Evolutionary conservation across 495 filamentous ascomycete species (phyloP).

Genomic region (Penicillium ochrochloron): DNA sequence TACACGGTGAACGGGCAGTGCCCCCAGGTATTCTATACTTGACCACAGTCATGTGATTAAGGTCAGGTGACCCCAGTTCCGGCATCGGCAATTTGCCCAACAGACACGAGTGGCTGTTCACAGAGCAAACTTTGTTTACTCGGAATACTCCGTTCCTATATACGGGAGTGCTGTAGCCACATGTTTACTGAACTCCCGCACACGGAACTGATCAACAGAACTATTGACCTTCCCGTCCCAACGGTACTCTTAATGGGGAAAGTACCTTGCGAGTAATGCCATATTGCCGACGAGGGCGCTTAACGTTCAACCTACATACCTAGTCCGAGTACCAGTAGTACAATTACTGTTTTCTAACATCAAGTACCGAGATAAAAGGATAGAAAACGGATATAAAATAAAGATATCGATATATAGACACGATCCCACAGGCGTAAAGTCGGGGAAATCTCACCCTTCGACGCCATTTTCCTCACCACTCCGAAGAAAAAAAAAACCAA

Average conservation of each 20-base stretch:
- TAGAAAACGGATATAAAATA: slow-evolving; percentile 8
- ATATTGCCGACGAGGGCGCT: not conserved
- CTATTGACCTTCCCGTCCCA: slow-evolving; percentile 1
- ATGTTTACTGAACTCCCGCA: not conserved
- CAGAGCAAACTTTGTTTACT: not conserved
- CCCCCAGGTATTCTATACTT: slow-evolving; percentile 6
- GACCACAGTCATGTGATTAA: slow-evolving; percentile 13
- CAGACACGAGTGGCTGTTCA: not conserved
- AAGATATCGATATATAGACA: slow-evolving; percentile 29
- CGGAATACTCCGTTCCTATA: not conserved
- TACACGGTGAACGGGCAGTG: not conserved
- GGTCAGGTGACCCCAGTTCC: slow-evolving; percentile 24
- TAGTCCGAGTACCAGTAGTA: not conserved
- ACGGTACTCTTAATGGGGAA: not conserved
- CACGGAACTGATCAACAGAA: not conserved
- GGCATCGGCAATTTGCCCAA: slow-evolving; percentile 6
- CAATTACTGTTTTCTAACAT: not conserved
- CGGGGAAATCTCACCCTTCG: slow-evolving; percentile 21
- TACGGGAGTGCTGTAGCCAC: not conserved
- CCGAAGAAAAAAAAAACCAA: slow-evolving; percentile 13
- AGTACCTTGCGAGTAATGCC: not conserved
- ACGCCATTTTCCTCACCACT: slow-evolving; percentile 27
- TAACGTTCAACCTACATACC: not conserved
- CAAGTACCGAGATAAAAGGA: not conserved
- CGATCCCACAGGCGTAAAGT: slow-evolving; percentile 16